phyloP scores from a whole-genome alignment of 108 stramenopile genomes.

The Cyclotella choctawhatcheeana region DNA sequence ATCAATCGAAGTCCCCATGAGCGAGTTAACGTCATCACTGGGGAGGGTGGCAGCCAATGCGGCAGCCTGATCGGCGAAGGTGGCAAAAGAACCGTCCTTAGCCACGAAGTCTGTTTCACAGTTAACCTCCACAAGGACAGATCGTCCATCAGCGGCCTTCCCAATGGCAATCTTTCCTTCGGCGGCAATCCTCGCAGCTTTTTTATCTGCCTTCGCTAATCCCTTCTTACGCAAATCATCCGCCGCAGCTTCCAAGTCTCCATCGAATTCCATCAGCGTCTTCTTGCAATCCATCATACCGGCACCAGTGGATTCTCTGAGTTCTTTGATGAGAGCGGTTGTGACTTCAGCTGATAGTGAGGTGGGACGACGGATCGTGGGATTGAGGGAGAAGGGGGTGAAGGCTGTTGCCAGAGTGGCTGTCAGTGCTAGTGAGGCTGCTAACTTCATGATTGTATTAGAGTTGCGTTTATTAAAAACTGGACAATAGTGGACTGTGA shows the following conservation, averaged over 20 bases:
- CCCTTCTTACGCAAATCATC: conserved; percentile 81
- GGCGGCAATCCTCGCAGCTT: conserved; percentile 76
- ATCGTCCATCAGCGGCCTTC: conserved; percentile 54
- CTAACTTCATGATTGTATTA: conserved; percentile 42
- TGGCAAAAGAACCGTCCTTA: conserved; percentile 69
- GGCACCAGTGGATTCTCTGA: conserved; percentile 73
- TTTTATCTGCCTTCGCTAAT: conserved; percentile 84
- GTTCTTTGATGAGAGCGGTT: conserved; percentile 72
- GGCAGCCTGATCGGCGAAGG: conserved; percentile 69
- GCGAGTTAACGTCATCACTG: conserved; percentile 52
- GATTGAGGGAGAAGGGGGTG: conserved; percentile 26
- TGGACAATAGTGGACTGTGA: no score
- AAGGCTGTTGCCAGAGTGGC: conserved; percentile 53
- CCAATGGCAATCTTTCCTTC: conserved; percentile 77
- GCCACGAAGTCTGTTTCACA: conserved; percentile 91
- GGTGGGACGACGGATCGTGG: conserved; percentile 19
- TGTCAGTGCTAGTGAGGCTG: conserved; percentile 43
- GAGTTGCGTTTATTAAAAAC: neutral
- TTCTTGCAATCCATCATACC: conserved; percentile 94
- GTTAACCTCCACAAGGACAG: conserved; percentile 88
- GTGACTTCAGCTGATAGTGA: conserved; percentile 43
- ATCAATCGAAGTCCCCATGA: conserved; percentile 54
- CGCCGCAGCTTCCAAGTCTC: conserved; percentile 78
- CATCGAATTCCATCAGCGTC: conserved; percentile 71
- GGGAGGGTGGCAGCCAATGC: conserved; percentile 49